Evolutionary conservation across 2,329 filamentous ascomycete species (phyloP).

Genomic region (Aspergillus fumigatiaffinis): DNA sequence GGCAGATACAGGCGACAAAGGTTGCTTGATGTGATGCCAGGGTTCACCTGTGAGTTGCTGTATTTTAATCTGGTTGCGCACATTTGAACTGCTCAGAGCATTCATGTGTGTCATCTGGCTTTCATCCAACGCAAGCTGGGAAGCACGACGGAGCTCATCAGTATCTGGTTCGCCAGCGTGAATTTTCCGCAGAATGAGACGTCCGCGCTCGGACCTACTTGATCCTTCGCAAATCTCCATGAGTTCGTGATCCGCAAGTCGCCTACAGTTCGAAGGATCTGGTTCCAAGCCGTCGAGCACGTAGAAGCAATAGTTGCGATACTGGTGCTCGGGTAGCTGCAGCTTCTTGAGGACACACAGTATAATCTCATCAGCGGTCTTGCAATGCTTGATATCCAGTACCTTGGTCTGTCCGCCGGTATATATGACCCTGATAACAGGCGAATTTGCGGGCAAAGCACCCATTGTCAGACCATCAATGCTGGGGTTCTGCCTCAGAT

Average conservation of each 20-base stretch:
- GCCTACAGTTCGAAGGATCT: slow-evolving; percentile 73
- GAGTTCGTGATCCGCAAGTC: slow-evolving; percentile 80
- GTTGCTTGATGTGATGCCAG: slow-evolving; percentile 80
- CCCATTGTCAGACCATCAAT: slow-evolving; percentile 84
- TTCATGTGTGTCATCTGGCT: slow-evolving; percentile 67
- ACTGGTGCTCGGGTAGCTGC: slow-evolving; percentile 80
- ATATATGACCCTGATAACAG: slow-evolving; percentile 88
- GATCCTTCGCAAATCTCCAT: slow-evolving; percentile 87
- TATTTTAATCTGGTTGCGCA: slow-evolving; percentile 79
- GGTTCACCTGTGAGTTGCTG: slow-evolving; percentile 85
- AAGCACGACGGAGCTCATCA: slow-evolving; percentile 80
- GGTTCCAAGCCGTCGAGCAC: slow-evolving; percentile 81
- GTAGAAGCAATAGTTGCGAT: slow-evolving; percentile 96
- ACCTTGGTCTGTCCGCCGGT: slow-evolving; percentile 89
- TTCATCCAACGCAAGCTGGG: slow-evolving; percentile 85
- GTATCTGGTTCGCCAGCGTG: slow-evolving; percentile 84
- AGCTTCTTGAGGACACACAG: slow-evolving; percentile 85
- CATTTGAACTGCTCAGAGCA: slow-evolving; percentile 59
- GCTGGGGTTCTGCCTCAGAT: slow-evolving; percentile 77
- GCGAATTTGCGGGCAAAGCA: slow-evolving; percentile 77
- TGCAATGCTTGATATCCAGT: slow-evolving; percentile 87
- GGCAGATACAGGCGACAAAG: slow-evolving; percentile 67
- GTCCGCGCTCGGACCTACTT: slow-evolving; percentile 78
- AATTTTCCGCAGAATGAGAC: slow-evolving; percentile 88
- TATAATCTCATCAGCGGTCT: slow-evolving; percentile 88